phyloP scores from a whole-genome alignment of 2,329 filamentous ascomycete species.

The Neoascochyta sp. region DNA sequence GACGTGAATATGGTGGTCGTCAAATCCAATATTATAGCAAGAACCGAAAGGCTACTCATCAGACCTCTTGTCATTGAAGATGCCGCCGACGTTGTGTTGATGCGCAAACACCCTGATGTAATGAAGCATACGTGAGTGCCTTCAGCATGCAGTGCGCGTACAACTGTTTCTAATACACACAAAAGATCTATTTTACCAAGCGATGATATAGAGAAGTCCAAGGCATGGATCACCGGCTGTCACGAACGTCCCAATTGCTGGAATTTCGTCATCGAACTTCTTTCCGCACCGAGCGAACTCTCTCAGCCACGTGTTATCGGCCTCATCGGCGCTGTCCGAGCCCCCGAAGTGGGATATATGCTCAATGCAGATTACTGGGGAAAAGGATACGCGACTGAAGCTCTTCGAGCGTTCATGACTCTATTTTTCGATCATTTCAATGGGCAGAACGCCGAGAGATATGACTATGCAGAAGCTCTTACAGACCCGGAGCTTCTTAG shows the following conservation, averaged over 20 bases:
- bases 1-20: slow-evolving; percentile 32
- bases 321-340: slow-evolving; percentile 42
- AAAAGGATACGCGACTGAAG: slow-evolving; percentile 45
- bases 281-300: slow-evolving; percentile 4
- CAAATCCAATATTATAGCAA: slow-evolving; percentile 25
- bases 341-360: slow-evolving; percentile 45
- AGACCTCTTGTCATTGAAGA: slow-evolving; percentile 52
- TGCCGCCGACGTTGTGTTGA: slow-evolving; percentile 47
- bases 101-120: slow-evolving; percentile 58
- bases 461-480: slow-evolving; percentile 44
- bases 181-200: slow-evolving; percentile 50
- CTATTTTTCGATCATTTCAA: slow-evolving; percentile 40
- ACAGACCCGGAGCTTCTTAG: slow-evolving; percentile 49
- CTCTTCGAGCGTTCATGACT: slow-evolving; percentile 41
- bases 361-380: slow-evolving; percentile 40
- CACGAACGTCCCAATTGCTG: slow-evolving; percentile 44
- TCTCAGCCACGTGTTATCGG: slow-evolving; percentile 38
- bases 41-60: slow-evolving; percentile 55
- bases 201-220: slow-evolving; percentile 42
- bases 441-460: slow-evolving; percentile 22
- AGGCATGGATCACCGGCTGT: slow-evolving; percentile 33
- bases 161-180: too few relatives aligned
- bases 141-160: slow-evolving; percentile 5
- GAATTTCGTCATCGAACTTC: slow-evolving; percentile 56
- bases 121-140: slow-evolving; percentile 57